A percentile compares a stretch with the other conserved stretches of the same genome.
phyloP scores from a whole-genome alignment of 345 rosid genomes.

The Eucalyptus pauciflora region DNA sequence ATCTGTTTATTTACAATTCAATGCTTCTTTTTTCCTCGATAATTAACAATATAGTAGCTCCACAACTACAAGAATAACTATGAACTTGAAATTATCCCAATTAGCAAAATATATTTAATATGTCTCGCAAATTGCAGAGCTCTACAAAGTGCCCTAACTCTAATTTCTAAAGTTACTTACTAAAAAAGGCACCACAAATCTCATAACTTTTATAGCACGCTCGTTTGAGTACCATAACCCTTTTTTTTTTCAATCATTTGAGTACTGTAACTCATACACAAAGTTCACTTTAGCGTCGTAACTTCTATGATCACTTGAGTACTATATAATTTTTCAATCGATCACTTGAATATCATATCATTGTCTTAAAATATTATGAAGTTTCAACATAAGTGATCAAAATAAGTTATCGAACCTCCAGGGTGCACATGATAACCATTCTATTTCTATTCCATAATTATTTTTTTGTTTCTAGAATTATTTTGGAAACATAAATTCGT shows the following conservation, averaged over 20 bases:
- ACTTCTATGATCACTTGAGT: rapidly evolving
- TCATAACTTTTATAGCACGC: too few species aligned
- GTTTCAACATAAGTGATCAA: too few species aligned
- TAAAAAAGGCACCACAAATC: neutral
- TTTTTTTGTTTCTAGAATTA: too few species aligned
- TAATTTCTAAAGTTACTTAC: neutral
- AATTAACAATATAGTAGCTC: neutral
- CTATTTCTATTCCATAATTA: rapidly evolving
- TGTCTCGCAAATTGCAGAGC: neutral
- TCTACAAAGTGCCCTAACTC: neutral
- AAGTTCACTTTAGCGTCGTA: rapidly evolving
- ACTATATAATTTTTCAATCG: too few species aligned
- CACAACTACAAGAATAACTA: too few species aligned
- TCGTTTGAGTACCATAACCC: too few species aligned
- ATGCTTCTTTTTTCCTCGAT: rapidly evolving
- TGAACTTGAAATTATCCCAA: neutral
- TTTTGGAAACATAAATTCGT: rapidly evolving
- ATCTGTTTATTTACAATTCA: neutral
- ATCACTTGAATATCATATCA: too few species aligned
- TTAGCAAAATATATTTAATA: neutral
- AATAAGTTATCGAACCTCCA: rapidly evolving
- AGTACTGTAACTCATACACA: rapidly evolving
- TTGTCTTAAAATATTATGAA: too few species aligned
- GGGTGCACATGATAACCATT: rapidly evolving
- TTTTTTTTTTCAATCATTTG: too few species aligned